These are phyloP conservation scores for Talaromyces sp. DNA, from an alignment of 2,329 filamentous ascomycete species.

Conservation along the genomic window DNA sequence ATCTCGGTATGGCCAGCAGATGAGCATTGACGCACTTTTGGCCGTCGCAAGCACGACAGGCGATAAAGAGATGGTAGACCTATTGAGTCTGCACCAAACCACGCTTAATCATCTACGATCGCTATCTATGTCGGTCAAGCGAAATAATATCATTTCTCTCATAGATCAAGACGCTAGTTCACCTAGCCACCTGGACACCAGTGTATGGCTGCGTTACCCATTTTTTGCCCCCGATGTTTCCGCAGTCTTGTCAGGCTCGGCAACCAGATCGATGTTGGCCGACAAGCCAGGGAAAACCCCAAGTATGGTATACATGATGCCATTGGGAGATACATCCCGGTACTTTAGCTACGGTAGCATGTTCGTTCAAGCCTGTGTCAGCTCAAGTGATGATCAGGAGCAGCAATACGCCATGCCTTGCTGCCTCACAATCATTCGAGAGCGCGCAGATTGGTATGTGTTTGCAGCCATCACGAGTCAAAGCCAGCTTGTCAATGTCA, in stretches of 20 bases:
- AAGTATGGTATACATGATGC: slow-evolving; percentile 68
- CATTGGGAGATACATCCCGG: slow-evolving; percentile 72
- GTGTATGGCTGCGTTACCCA: slow-evolving; percentile 80
- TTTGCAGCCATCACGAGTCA: slow-evolving; percentile 78
- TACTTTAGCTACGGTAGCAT: slow-evolving; percentile 80
- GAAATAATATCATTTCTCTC: slow-evolving; percentile 74
- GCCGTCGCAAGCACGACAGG: slow-evolving; percentile 48
- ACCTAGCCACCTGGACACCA: slow-evolving; percentile 78
- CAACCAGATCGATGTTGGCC: slow-evolving; percentile 48
- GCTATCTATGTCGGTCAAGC: slow-evolving; percentile 78
- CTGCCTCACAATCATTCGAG: slow-evolving; percentile 73
- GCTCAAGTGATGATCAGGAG: slow-evolving; percentile 67
- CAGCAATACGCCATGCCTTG: slow-evolving; percentile 72
- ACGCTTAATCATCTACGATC: slow-evolving; percentile 70
- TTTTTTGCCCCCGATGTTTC: slow-evolving; percentile 71
- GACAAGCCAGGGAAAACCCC: slow-evolving; percentile 49
- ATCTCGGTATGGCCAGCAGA: slow-evolving; percentile 39
- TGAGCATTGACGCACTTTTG: slow-evolving; percentile 44
- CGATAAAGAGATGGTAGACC: slow-evolving; percentile 48
- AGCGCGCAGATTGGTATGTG: slow-evolving; percentile 68
- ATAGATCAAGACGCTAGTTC: slow-evolving; percentile 63
- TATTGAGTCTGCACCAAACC: slow-evolving; percentile 55
- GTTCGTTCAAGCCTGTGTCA: slow-evolving; percentile 72
- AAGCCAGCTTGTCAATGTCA: slow-evolving; percentile 73
- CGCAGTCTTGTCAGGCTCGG: slow-evolving; percentile 67